Evolutionary conservation across 768 basidiomycete species (phyloP).

Genomic region (Hysterangium stoloniferum): DNA sequence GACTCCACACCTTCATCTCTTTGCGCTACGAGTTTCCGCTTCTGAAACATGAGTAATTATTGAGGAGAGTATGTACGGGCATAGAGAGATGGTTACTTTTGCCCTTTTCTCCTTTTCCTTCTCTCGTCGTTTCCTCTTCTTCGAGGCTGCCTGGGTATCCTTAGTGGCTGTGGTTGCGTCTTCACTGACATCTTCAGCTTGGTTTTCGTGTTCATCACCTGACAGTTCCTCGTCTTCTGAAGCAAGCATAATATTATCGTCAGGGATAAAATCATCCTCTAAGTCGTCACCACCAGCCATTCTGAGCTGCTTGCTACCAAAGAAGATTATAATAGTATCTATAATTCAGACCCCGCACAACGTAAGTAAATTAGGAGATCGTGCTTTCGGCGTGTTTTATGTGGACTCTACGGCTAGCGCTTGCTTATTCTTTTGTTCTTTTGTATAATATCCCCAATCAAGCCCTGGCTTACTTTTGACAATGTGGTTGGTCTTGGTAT

Average conservation of each 20-base stretch:
- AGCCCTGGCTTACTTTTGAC: not conserved
- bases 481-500: not conserved
- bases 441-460: not conserved
- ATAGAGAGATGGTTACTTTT: conserved; percentile 39
- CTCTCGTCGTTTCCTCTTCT: conserved; percentile 67
- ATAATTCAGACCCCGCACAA: not conserved
- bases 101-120: conserved; percentile 67
- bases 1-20: conserved; percentile 22
- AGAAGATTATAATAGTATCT: not conserved
- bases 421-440: not conserved
- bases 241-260: conserved; percentile 51
- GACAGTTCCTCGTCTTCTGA: conserved; percentile 46
- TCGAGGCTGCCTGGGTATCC: conserved; percentile 28
- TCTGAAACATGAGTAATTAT: conserved; percentile 33
- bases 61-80: not conserved
- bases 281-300: conserved; percentile 62
- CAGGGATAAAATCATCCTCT: conserved; percentile 72
- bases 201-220: conserved; percentile 28
- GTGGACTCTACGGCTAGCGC: not conserved
- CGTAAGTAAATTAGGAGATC: not conserved
- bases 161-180: conserved; percentile 19
- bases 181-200: conserved; percentile 16
- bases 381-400: not conserved
- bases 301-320: conserved; percentile 22
- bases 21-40: conserved; percentile 48